phyloP scores from a whole-genome alignment of 768 basidiomycete species.

The Myochromella boudieri region DNA sequence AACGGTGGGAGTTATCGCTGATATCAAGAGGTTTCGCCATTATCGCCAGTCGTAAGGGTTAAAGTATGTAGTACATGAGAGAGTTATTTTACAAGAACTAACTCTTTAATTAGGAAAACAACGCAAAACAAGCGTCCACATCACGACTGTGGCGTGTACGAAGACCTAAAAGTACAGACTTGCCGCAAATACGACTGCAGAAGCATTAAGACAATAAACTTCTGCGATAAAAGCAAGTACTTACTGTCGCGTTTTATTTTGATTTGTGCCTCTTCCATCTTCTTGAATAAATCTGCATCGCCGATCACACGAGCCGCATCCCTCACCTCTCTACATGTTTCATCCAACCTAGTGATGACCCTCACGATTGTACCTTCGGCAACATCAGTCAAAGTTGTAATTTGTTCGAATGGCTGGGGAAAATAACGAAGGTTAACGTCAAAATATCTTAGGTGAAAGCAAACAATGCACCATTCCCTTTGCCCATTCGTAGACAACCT shows the following conservation, averaged over 20 bases:
- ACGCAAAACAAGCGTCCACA: conserved; percentile 6
- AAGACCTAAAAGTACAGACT: conserved; percentile 74
- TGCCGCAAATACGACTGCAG: conserved; percentile 79
- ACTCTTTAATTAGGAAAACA: too few relatives aligned
- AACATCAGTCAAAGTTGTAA: conserved; percentile 89
- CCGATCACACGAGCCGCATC: conserved; percentile 98
- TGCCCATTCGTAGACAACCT: conserved; percentile 99
- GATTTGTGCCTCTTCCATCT: conserved; percentile 94
- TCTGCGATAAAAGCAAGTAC: conserved; percentile 29
- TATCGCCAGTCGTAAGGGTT: conserved; percentile 3
- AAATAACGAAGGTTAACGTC: not conserved
- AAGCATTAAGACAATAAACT: conserved; percentile 10
- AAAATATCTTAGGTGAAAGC: not conserved
- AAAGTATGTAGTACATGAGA: not conserved
- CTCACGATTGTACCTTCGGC: conserved; percentile 97
- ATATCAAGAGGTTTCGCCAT: conserved; percentile 33
- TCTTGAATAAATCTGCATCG: conserved; percentile 92
- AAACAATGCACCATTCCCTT: conserved; percentile 85
- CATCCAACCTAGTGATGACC: conserved; percentile 93
- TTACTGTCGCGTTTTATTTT: conserved; percentile 95
- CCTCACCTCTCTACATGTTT: conserved; percentile 94
- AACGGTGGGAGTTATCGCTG: conserved; percentile 15
- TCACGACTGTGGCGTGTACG: conserved; percentile 7
- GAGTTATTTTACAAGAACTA: not conserved
- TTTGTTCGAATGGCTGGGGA: conserved; percentile 89